phyloP scores from a whole-genome alignment of 139 green algal genomes.

The Tetraselmis chui region DNA sequence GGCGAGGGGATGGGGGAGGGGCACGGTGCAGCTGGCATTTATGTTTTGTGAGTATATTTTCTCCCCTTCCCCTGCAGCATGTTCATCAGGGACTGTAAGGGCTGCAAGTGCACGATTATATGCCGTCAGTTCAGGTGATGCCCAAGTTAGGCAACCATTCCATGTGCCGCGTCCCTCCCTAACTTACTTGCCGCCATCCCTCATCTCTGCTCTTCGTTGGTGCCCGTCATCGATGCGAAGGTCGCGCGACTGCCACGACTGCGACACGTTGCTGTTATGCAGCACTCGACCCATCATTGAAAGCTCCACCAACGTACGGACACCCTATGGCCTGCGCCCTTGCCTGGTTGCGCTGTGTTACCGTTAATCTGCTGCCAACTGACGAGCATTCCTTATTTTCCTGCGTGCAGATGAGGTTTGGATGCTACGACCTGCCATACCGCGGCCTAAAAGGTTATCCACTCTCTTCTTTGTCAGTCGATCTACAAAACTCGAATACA shows the following conservation, averaged over 20 bases:
- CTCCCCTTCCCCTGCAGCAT: conserved; percentile 25
- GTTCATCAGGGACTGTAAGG: conserved; percentile 54
- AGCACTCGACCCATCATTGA: conserved; percentile 60
- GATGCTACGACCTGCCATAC: conserved; percentile 48
- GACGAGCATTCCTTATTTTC: too few species aligned
- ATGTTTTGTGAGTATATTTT: too few species aligned
- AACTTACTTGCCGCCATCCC: too few species aligned
- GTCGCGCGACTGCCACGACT: conserved; percentile 34
- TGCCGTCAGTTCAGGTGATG: conserved; percentile 51
- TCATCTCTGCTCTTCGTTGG: too few species aligned
- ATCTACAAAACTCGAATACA: not conserved
- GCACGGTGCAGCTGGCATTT: too few species aligned
- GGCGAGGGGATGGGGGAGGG: too few species aligned
- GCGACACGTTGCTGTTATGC: conserved; percentile 38
- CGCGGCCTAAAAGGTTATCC: conserved; percentile 26
- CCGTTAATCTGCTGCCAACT: too few species aligned
- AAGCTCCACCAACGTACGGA: conserved; percentile 17
- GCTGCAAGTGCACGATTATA: conserved; percentile 39
- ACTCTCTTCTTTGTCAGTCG: not conserved
- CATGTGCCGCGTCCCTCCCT: too few species aligned
- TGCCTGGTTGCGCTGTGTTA: too few species aligned
- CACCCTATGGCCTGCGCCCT: too few species aligned
- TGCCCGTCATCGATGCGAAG: too few species aligned
- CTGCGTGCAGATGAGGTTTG: conserved; percentile 27
- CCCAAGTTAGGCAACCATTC: too few species aligned